Base-by-base conservation (phyloP, 1,284 basidiomycete genomes). In the Sanghuangporus sanghuang region DNA sequence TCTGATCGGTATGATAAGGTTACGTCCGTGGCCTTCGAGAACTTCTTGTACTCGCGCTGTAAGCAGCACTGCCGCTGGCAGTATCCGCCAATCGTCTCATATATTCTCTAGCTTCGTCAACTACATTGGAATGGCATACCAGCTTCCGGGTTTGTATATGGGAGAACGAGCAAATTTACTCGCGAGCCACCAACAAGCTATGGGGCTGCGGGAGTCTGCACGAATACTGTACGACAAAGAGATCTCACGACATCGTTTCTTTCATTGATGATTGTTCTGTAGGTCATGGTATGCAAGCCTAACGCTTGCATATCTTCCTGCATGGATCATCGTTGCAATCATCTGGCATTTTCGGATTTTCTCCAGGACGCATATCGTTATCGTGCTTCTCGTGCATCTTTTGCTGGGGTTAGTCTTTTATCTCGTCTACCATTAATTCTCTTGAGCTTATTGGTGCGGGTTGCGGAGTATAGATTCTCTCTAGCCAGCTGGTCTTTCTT, bases 401-500 rank as follows among this genome's bases (percentile, higher is more conserved):
- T 73, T 93, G 32, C 77, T 88, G 8, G 90, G 90, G 59, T 70
- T 16, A 35, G 61, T 64, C 5, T 12, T 54, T 11, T 38, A 27
- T 8, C 38, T 18, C 14, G 18, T 32, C 27, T 14, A 14, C 6
- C 7, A 46, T 32, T 32, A 32, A 32, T 3, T 32, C 27, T 16
- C 70, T 5, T 71, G 69, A 1, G 67, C 27, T 32, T 32, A 32
- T 3, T 32, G 27, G 27, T 32, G 27, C 16, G 18, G 23, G 6
- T 23, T 12, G 32, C 48, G 40, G 8, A 57, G 50, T 48, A 12
- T 58, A 76, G 75, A 9, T 74, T 90, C 18, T 79, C 82, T 2
- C 78, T 91, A 12, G 84, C 86, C 0, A 85, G 84, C 63, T 90
- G 86, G 84, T 84, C 87, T 0, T 81, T 91, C 69, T 86, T 90